phyloP scores from a whole-genome alignment of 2,329 filamentous ascomycete species.

The Magnaporthales sp. region DNA sequence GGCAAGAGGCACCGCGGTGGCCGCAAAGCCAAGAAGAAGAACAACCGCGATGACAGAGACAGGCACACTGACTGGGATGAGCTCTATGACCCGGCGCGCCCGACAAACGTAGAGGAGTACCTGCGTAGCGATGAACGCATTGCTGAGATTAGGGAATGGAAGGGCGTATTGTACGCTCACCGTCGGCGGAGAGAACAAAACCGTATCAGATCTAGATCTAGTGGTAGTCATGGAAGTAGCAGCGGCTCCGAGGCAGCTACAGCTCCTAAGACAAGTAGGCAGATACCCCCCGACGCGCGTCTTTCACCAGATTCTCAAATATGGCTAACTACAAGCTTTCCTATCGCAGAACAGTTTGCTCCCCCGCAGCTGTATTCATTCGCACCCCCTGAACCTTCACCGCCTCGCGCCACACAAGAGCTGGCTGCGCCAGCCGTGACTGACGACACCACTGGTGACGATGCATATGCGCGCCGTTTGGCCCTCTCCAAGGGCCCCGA shows the following conservation, averaged over 20 bases:
- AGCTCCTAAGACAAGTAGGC: neutral
- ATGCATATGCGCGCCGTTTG: constrained; percentile 57
- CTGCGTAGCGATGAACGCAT: constrained; percentile 76
- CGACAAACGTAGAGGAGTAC: constrained; percentile 80
- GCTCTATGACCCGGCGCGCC: constrained; percentile 75
- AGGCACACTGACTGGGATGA: constrained; percentile 77
- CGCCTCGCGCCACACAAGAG: constrained; percentile 29
- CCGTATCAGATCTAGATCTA: neutral
- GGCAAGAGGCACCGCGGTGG: constrained; percentile 66
- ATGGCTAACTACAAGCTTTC: neutral
- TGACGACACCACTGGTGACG: constrained; percentile 57
- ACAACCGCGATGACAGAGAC: constrained; percentile 47
- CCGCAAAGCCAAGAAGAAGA: constrained; percentile 44
- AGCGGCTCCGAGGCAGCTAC: neutral
- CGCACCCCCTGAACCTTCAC: constrained; percentile 44
- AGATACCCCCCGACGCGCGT: neutral
- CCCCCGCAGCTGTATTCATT: constrained; percentile 48
- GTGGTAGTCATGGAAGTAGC: neutral
- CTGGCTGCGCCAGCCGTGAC: constrained; percentile 35
- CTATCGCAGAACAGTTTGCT: constrained; percentile 45
- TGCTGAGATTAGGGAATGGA: constrained; percentile 76
- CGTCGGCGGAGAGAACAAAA: constrained; percentile 36
- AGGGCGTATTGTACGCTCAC: constrained; percentile 68
- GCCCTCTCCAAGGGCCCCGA: constrained; percentile 38
- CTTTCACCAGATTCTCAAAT: neutral